Evolutionary conservation across 129 eudicot genomes (phyloP).

Genomic region (Lonicera japonica): DNA sequence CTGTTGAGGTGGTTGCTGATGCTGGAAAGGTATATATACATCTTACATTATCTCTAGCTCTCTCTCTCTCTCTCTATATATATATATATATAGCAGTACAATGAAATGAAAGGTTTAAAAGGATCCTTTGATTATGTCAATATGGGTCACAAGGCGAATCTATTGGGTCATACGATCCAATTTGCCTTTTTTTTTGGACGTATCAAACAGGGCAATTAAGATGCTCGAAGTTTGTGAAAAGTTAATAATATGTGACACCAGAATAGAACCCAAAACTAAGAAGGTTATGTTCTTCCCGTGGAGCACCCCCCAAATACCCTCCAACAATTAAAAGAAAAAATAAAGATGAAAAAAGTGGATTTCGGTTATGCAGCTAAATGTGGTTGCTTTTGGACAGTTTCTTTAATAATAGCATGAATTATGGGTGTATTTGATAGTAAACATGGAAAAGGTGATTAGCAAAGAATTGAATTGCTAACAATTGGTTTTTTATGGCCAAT

Average conservation of each 20-base stretch:
- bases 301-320: too few relatives aligned
- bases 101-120: background rate
- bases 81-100: background rate
- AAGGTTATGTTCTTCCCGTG: too few relatives aligned
- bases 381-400: too few relatives aligned
- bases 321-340: too few relatives aligned
- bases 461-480: too few relatives aligned
- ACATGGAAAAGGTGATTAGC: too few relatives aligned
- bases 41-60: background rate
- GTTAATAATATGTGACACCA: background rate
- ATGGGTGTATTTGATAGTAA: too few relatives aligned
- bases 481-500: too few relatives aligned
- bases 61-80: too few relatives aligned
- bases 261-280: background rate
- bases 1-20: conserved; percentile 86
- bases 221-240: background rate
- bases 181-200: background rate
- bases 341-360: too few relatives aligned
- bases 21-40: conserved; percentile 71
- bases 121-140: background rate
- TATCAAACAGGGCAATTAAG: background rate
- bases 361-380: too few relatives aligned
- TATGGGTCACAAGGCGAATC: background rate
- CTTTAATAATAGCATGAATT: too few relatives aligned
- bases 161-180: background rate